Conservation (phyloP, 495 filamentous ascomycete species). For the Cercophora samala region DNA sequence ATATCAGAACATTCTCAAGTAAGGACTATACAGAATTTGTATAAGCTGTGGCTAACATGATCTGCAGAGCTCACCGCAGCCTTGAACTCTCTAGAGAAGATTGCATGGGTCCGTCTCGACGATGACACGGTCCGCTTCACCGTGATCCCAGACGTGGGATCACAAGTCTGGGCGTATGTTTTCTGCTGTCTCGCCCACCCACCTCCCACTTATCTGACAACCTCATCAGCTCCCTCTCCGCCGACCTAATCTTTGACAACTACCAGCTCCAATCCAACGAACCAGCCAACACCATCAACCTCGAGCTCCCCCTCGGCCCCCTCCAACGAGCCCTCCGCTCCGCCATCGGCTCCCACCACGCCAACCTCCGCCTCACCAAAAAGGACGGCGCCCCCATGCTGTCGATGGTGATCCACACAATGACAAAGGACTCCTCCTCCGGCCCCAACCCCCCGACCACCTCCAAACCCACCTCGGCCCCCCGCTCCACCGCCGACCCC, state of each 20-base stretch:
- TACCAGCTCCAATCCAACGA: conserved; percentile 84
- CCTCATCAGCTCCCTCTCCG: conserved; percentile 46
- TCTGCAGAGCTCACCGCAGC: conserved; percentile 75
- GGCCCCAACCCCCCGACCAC: conserved; percentile 27
- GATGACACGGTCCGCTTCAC: conserved; percentile 86
- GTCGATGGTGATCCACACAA: conserved; percentile 76
- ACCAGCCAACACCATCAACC: conserved; percentile 80
- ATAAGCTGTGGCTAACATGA: background rate
- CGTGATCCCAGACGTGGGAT: conserved; percentile 86
- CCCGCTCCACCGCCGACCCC: conserved; percentile 26
- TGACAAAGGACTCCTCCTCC: conserved; percentile 39
- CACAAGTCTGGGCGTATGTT: conserved; percentile 94
- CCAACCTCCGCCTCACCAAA: conserved; percentile 86
- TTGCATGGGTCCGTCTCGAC: conserved; percentile 91
- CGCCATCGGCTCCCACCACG: conserved; percentile 68
- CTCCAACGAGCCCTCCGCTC: conserved; percentile 85
- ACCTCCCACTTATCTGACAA: background rate
- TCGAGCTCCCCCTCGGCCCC: conserved; percentile 79
- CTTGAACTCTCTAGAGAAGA: conserved; percentile 79
- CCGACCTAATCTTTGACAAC: conserved; percentile 83
- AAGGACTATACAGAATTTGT: conserved; percentile 7
- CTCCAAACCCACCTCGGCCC: no score
- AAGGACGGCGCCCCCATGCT: conserved; percentile 82
- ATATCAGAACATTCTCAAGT: conserved; percentile 84
- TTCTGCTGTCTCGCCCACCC: conserved; percentile 3